Conservation (phyloP, 768 basidiomycete genomes). For the Russula compacta region DNA sequence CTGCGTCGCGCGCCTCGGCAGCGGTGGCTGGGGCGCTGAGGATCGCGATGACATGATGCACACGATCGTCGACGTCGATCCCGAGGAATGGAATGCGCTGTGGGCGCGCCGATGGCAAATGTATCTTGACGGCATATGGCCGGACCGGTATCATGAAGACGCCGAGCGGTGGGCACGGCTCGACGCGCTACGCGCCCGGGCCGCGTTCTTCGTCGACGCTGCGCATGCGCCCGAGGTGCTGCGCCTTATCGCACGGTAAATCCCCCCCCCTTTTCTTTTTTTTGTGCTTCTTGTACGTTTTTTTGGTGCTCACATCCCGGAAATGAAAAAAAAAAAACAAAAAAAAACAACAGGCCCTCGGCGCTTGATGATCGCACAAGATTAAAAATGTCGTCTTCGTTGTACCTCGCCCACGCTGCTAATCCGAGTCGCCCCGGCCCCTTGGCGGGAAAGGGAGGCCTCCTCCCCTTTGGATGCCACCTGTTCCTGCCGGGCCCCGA, state of each 20-base stretch:
- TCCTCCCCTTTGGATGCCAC: constrained; percentile 12
- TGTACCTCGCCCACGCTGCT: background rate
- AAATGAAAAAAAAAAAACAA: too few relatives aligned
- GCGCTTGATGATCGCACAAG: constrained; percentile 3
- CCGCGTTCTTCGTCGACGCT: constrained; percentile 15
- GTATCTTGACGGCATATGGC: constrained; percentile 15
- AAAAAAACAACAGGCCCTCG: constrained; percentile 11
- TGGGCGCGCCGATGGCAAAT: constrained; percentile 19
- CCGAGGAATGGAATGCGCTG: constrained; percentile 13
- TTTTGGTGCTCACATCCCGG: background rate
- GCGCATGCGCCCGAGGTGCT: constrained; percentile 14
- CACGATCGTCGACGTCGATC: constrained; percentile 17
- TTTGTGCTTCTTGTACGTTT: background rate
- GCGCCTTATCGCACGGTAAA: constrained; percentile 13
- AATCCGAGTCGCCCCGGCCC: too few relatives aligned
- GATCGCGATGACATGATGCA: constrained; percentile 14
- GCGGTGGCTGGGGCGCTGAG: constrained; percentile 13
- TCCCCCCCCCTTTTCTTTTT: background rate
- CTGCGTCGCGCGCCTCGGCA: constrained; percentile 11
- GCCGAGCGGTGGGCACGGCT: constrained; percentile 15
- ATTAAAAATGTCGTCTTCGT: constrained; percentile 10
- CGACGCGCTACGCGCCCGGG: constrained; percentile 1
- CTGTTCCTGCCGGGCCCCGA: constrained; percentile 8
- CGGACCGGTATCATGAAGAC: constrained; percentile 11
- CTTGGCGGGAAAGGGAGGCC: background rate